Percentiles rank a stretch among this genome's conserved stretches.
Conservation (phyloP, 768 basidiomycete genomes). For the Gelatoporia subvermispora region DNA sequence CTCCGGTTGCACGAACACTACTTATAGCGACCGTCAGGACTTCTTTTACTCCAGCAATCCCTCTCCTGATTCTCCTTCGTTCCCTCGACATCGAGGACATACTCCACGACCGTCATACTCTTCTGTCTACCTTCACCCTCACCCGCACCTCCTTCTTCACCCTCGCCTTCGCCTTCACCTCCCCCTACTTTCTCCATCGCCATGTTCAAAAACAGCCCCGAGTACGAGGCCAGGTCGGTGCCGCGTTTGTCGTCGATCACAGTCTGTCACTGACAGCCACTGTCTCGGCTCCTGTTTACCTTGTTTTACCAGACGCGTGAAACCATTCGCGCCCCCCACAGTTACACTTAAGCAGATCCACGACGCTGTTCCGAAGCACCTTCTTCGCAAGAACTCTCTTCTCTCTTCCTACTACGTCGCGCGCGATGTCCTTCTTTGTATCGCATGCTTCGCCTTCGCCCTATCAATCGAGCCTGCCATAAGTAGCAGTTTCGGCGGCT, state of each 20-base stretch:
- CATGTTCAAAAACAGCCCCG: slow-evolving; percentile 23
- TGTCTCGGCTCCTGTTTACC: background rate
- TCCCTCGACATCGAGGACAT: slow-evolving; percentile 3
- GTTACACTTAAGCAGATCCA: slow-evolving; percentile 50
- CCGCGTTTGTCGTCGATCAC: background rate
- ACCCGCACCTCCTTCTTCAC: slow-evolving; percentile 6
- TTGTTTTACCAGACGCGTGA: slow-evolving; percentile 28
- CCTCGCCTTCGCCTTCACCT: slow-evolving; percentile 4
- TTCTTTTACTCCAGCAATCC: background rate
- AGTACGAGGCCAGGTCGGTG: slow-evolving; percentile 22
- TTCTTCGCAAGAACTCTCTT: slow-evolving; percentile 39
- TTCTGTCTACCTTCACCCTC: slow-evolving; percentile 7
- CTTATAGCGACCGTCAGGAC: background rate
- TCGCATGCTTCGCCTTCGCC: slow-evolving; percentile 41
- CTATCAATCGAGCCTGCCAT: slow-evolving; percentile 37
- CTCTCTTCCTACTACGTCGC: slow-evolving; percentile 39
- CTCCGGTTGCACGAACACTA: slow-evolving; percentile 4
- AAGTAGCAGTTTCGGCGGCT: slow-evolving; percentile 35
- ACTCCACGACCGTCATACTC: background rate
- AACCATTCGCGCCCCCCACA: slow-evolving; percentile 45
- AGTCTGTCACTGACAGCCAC: background rate
- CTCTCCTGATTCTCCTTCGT: slow-evolving; percentile 1
- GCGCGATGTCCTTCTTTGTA: slow-evolving; percentile 39
- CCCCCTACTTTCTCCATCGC: slow-evolving; percentile 2
- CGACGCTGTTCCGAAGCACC: slow-evolving; percentile 49